Base-by-base conservation (phyloP, 2,329 filamentous ascomycete genomes). In the Fusarium nurragi region DNA sequence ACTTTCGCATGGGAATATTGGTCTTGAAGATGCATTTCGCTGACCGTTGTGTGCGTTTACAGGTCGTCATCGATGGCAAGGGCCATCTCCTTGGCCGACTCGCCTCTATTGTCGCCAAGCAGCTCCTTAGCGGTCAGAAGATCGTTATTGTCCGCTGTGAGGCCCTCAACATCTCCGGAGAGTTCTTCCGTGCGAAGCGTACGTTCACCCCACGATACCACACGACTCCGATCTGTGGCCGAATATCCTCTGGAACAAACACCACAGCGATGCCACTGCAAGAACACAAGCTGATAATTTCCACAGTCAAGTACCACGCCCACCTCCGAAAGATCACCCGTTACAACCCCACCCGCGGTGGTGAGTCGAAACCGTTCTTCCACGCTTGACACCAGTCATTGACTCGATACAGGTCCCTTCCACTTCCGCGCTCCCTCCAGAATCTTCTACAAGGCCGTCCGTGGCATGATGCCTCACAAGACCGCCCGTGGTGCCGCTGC, bases 181-280 rank as follows among this genome's bases (percentile, higher is more conserved):
- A 98, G 88, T 99, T 99, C 92, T 99, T 99, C 92, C 93, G 95
- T 83, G 90, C 94, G 76, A 99, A 99, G 91, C 91, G 95, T 99
- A 97, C 84, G 94, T 97, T 59, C 47, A 56, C 60, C 55, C 62
- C 55, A 54, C 51, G 40, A 68, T 36, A 61, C 49, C 48, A 41
- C 60, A 62, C 18, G 49, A 56, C n/a, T 47, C 54, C 63, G 54
- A 64, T 28, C 41, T 56, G 56, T 70, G 67, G 56, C 52, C 55
- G 54, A 65, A 45, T 66, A 68, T 54, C 44, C 21, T 50, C 38
- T 28, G 69, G 63, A 52, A 41, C 53, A 64, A 58, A 54, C 28
- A 63, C 49, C 61, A 51, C 28, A 38, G 36, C 52, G 52, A 65
- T 59, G 39, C 16, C 32, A 25, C 44, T 44, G 10, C 28, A 25